Base-by-base conservation (phyloP, 2,329 filamentous ascomycete species). In the Boeremia lycopersici region DNA sequence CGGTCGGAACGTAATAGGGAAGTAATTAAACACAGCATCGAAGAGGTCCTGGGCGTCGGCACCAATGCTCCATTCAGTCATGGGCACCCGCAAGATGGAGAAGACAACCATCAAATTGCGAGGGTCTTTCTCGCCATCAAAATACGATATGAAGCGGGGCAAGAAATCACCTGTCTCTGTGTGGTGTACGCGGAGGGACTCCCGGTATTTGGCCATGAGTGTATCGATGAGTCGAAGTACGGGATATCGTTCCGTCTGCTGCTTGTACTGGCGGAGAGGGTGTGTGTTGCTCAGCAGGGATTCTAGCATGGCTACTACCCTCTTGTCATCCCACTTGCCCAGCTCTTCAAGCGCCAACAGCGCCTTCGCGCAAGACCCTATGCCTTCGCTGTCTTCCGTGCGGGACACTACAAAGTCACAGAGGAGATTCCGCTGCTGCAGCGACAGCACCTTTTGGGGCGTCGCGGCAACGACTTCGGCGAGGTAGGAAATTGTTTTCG, bases 21-120 rank as follows among this genome's bases (percentile, higher is more conserved):
- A 89, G 70, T 89, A 89, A 64, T 88, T 88, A 73, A 88, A 89
- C 15, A 87, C 86, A 3, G 86, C 81, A 60, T 89, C 87, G 66
- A 89, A 89, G 39, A 89, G 77, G 28, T 81, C 78, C 67, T 75
- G 55, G 8, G 82, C 82, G 69, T 87, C 80, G 34, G 79, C 78
- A 3, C 80, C 79, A 54, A 89, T 83, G 60, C 85, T 82, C 85
- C 87, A 89, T 69, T 89, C 86, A 6, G 86, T 79, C 81, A 89
- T 87, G 2, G 88, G 79, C 12, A 88, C 86, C 64, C 82, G 84
- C 26, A 89, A 70, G 54, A 89, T 82, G 0, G 86, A 89, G 64
- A 89, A 89, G 1, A 88, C 83, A 43, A 89, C 78, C 87, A 89
- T 89, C 26, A 89, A 74, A 65, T 89, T 89, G 26, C 87, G 79